Conservation (phyloP, 305 asterid species). For the Nicotiana rustica region DNA sequence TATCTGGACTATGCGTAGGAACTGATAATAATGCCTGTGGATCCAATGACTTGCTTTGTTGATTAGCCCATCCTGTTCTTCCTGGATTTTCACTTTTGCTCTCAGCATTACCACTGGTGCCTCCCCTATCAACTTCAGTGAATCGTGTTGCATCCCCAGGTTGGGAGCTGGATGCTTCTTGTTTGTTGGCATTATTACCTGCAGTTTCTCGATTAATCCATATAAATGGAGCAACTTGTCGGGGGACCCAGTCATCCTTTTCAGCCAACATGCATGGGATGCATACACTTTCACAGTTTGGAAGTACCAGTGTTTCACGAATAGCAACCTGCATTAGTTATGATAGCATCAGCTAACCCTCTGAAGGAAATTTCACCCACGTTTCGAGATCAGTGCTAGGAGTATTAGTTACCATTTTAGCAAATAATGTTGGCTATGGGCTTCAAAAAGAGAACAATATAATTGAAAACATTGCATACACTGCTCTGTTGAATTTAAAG, state of each 20-base stretch:
- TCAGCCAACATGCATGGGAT: slow-evolving; percentile 91
- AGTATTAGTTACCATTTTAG: not conserved
- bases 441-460: not conserved
- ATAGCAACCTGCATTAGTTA: slow-evolving; percentile 70
- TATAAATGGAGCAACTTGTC: slow-evolving; percentile 78
- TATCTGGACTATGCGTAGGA: slow-evolving; percentile 34
- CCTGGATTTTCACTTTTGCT: slow-evolving; percentile 41
- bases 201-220: slow-evolving; percentile 71
- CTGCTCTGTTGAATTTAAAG: not conserved
- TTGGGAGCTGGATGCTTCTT: slow-evolving; percentile 52
- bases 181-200: slow-evolving; percentile 48
- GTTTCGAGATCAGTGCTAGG: not conserved
- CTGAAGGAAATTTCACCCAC: slow-evolving; percentile 24
- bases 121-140: slow-evolving; percentile 49
- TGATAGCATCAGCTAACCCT: slow-evolving; percentile 24
- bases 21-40: slow-evolving; percentile 26
- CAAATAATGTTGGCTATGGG: not conserved
- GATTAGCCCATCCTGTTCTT: slow-evolving; percentile 25
- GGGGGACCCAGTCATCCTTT: slow-evolving; percentile 90
- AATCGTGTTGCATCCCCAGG: slow-evolving; percentile 47
- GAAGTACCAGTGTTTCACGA: slow-evolving; percentile 89
- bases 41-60: slow-evolving; percentile 35
- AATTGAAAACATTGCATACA: slow-evolving; percentile 4
- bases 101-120: slow-evolving; percentile 41
- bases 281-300: slow-evolving; percentile 73